These are phyloP conservation scores for Gossypium gossypioides DNA, from an alignment of 441 rosid species.

Conservation along the genomic window DNA sequence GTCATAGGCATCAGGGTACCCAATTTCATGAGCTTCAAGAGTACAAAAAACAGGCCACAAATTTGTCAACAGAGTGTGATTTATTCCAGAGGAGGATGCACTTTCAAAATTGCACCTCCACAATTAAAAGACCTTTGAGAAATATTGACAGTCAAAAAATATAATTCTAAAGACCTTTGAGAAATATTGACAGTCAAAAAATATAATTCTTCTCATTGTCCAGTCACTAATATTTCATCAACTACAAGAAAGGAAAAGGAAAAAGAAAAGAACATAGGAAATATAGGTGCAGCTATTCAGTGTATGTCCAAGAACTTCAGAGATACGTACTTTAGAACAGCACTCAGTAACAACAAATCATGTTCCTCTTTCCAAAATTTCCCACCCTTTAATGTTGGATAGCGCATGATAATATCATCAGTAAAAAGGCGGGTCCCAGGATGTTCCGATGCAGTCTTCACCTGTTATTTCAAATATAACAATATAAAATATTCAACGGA, in stretches of 20 bases:
- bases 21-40: background rate
- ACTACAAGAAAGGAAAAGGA: background rate
- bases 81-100: background rate
- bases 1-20: background rate
- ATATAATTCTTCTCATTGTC: background rate
- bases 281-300: background rate
- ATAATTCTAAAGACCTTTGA: slow-evolving; percentile 5
- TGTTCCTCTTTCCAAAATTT: slow-evolving; percentile 89
- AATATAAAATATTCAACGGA: slow-evolving; percentile 4
- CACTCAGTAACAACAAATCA: slow-evolving; percentile 61
- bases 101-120: background rate
- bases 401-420: slow-evolving; percentile 56
- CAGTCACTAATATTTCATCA: background rate
- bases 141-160: background rate
- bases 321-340: slow-evolving; percentile 67
- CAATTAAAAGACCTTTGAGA: slow-evolving; percentile 3
- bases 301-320: slow-evolving; percentile 3
- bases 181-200: background rate
- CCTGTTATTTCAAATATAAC: slow-evolving; percentile 35
- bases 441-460: slow-evolving; percentile 43
- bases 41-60: background rate
- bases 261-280: background rate
- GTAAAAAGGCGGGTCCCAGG: slow-evolving; percentile 47
- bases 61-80: background rate
- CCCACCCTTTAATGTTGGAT: slow-evolving; percentile 76